Conservation (phyloP, 2,329 filamentous ascomycete species). For the Aspergillus oerlinghausenensis region DNA sequence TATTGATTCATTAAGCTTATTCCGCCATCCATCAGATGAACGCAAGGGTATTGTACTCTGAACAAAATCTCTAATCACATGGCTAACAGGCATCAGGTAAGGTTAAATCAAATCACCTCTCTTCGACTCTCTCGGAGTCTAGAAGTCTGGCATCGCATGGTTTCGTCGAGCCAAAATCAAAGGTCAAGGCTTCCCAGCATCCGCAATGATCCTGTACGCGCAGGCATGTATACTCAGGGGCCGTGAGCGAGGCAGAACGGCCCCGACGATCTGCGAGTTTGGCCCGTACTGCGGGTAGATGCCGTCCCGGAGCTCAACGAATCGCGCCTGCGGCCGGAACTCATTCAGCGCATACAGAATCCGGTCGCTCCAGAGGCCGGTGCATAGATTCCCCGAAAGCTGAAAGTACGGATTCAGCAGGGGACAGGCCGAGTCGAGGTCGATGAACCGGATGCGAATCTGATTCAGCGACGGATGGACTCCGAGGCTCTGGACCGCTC, state of each 20-base stretch:
- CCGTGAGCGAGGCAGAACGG: constrained; percentile 34
- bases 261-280: constrained; percentile 29
- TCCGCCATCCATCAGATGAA: neutral
- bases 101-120: neutral
- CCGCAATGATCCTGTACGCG: constrained; percentile 38
- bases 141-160: neutral
- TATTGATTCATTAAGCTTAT: neutral
- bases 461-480: constrained; percentile 57
- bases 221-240: constrained; percentile 38
- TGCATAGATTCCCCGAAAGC: constrained; percentile 56
- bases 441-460: constrained; percentile 69
- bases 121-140: neutral
- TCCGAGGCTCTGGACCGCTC: constrained; percentile 58
- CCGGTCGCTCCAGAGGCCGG: constrained; percentile 66
- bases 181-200: constrained; percentile 29
- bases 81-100: neutral
- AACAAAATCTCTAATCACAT: neutral
- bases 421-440: constrained; percentile 67
- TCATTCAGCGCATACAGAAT: constrained; percentile 59
- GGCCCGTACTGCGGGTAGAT: constrained; percentile 47
- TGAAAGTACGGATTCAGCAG: constrained; percentile 70
- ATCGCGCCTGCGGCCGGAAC: constrained; percentile 55
- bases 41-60: neutral
- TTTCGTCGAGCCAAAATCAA: neutral
- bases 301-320: constrained; percentile 59